A percentile compares a stretch with the other conserved stretches of the same genome.
Conservation (phyloP, 441 rosid species). For the Eruca vesicaria region DNA sequence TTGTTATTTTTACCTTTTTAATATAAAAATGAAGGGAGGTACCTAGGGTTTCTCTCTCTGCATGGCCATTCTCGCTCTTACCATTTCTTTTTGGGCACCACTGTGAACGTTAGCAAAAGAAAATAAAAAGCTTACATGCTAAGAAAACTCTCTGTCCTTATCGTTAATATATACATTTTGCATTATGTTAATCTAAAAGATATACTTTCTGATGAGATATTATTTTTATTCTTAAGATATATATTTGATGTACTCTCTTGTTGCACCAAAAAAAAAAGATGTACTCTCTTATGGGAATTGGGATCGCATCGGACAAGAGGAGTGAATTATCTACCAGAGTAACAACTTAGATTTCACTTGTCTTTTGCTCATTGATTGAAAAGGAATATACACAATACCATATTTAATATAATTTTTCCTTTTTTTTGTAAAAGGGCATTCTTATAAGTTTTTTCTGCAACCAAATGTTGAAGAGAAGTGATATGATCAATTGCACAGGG, state of each 20-base stretch:
- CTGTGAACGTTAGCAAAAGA: conserved; percentile 33
- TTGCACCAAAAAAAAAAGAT: too few relatives aligned
- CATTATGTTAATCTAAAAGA: background rate
- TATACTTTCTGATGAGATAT: background rate
- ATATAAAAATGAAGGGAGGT: conserved; percentile 8
- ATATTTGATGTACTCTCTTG: background rate
- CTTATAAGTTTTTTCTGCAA: background rate
- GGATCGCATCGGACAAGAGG: conserved; percentile 7
- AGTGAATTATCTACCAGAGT: conserved; percentile 3
- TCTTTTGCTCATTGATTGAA: conserved; percentile 11
- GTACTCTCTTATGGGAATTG: too few relatives aligned
- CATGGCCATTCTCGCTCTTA: conserved; percentile 40
- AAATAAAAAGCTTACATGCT: conserved; percentile 53
- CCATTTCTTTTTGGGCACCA: conserved; percentile 31
- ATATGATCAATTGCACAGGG: background rate
- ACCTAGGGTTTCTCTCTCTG: conserved; percentile 37
- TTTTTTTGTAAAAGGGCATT: too few relatives aligned
- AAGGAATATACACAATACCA: background rate
- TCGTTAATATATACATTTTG: conserved; percentile 7
- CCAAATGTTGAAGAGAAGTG: background rate
- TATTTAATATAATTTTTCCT: too few relatives aligned
- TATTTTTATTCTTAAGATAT: background rate
- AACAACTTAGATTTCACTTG: conserved; percentile 14
- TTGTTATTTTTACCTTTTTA: conserved; percentile 35
- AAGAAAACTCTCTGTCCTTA: conserved; percentile 38